phyloP scores from a whole-genome alignment of 106 monocot genomes.

The Acanthochlamys bracteata region DNA sequence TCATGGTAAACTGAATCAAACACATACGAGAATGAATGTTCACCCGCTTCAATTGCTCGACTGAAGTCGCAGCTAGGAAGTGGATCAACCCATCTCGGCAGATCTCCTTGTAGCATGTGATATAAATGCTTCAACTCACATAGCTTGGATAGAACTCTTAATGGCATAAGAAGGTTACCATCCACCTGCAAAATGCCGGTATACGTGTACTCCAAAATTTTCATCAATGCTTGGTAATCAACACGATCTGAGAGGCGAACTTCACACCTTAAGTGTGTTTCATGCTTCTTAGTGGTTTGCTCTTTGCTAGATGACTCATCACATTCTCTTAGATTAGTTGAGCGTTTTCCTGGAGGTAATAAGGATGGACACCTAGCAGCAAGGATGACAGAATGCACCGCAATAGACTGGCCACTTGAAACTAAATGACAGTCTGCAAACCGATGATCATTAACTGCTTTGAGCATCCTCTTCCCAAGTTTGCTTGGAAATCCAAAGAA shows the following conservation, averaged over 20 bases:
- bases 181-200: conserved; percentile 48
- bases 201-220: conserved; percentile 72
- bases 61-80: conserved; percentile 41
- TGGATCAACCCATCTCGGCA: conserved; percentile 34
- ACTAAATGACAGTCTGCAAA: conserved; percentile 56
- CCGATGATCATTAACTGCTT: conserved; percentile 39
- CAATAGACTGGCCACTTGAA: conserved; percentile 31
- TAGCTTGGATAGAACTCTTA: conserved; percentile 49
- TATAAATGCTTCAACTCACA: conserved; percentile 51
- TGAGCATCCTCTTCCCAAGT: conserved; percentile 47
- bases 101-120: conserved; percentile 40
- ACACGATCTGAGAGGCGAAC: conserved; percentile 65
- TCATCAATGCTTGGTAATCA: conserved; percentile 31
- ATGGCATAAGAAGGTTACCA: conserved; percentile 25
- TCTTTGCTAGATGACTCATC: not conserved
- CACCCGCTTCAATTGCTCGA: conserved; percentile 27
- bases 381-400: conserved; percentile 57
- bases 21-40: conserved; percentile 54
- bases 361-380: conserved; percentile 50
- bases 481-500: conserved; percentile 56
- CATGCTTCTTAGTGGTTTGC: conserved; percentile 7
- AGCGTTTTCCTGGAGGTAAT: conserved; percentile 31
- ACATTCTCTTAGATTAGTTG: conserved; percentile 3
- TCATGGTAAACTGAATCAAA: not conserved
- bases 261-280: conserved; percentile 8